Conservation (phyloP, 768 basidiomycete species). For the Tubosaeta brunneosetosa region DNA sequence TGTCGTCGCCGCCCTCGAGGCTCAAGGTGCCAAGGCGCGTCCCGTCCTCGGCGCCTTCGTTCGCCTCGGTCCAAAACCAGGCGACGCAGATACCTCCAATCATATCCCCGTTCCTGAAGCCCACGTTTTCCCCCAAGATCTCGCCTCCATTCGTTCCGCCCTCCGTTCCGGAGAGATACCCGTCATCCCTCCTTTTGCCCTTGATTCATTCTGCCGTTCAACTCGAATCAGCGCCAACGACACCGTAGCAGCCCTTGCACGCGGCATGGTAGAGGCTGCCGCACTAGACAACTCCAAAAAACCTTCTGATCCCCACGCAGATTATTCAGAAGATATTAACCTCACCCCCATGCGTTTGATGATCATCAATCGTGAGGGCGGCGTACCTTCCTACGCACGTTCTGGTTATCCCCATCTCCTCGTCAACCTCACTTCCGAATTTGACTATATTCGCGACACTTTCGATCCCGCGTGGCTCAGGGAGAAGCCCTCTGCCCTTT, state of each 20-base stretch:
- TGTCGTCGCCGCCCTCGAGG: constrained; percentile 75
- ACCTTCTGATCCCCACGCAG: constrained; percentile 30
- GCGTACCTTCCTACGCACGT: constrained; percentile 96
- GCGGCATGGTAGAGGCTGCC: constrained; percentile 68
- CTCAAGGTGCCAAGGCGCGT: constrained; percentile 80
- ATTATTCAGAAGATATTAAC: constrained; percentile 57
- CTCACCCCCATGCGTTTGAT: constrained; percentile 93
- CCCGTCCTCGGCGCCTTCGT: constrained; percentile 87
- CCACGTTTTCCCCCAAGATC: constrained; percentile 74
- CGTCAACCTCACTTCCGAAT: constrained; percentile 90
- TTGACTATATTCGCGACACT: constrained; percentile 76
- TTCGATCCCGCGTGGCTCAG: constrained; percentile 74
- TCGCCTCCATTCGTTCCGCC: constrained; percentile 82
- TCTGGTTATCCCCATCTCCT: constrained; percentile 92
- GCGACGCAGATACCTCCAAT: constrained; percentile 29
- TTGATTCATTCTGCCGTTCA: constrained; percentile 87
- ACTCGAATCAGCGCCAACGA: constrained; percentile 84
- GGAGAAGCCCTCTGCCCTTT: constrained; percentile 78
- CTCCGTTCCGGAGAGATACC: constrained; percentile 94
- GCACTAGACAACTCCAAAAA: constrained; percentile 39
- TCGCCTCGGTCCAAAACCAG: constrained; percentile 73
- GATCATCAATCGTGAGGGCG: constrained; percentile 96
- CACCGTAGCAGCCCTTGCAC: constrained; percentile 80
- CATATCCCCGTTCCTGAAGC: constrained; percentile 57
- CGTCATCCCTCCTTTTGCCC: constrained; percentile 87